Evolutionary conservation across 2,329 filamentous ascomycete species (phyloP), one percentile per base, ranked within the genome.

Genomic region (Aspergillus sp.): DNA sequence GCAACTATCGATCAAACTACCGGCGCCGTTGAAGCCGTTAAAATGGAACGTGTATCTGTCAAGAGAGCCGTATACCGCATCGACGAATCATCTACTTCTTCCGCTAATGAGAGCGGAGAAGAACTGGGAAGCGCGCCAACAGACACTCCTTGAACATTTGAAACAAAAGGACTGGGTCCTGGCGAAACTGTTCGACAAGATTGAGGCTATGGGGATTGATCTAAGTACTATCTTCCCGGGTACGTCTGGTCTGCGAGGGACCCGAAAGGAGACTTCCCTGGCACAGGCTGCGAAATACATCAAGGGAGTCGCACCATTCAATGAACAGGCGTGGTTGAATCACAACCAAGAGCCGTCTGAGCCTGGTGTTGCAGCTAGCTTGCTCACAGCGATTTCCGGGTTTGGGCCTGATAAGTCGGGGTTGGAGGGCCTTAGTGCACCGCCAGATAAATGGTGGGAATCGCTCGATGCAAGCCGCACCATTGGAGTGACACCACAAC

Each of bases 161-260:
- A 66, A 67, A 45, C 73, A 76, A 29, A 83, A 83, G 57, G 80
- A 83, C 56, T 77, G 73, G 58, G 71, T 78, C 12, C 75, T 83
- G 43, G 67, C 67, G 5, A 80, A 76, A 46, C 63, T 83, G 26
- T 69, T 80, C 28, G 79, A 83, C 55, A 76, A 78, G 50, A 70
- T 81, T 42, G 78, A 81, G 53, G 66, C 69, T 1, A 71, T 76
- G 36, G 75, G 76, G 4, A 66, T 79, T 41, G 78, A 81, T 54
- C 59, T 82, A 4, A 73, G 72, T 10, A 70, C 72, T 7, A 71
- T 81, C 2, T 83, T 83, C 55, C 80, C 79, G 4, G 72, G 73
- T 26, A 70, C 73, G 19, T 67, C 72, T 29, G 72, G 73, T 12
- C 52, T 72, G 44, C 76, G 73, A 44, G 54, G 63, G 27, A 65